Evolutionary conservation across 345 rosid species (phyloP), one percentile per base, ranked within the genome.

Genomic region (Passiflora organensis): DNA sequence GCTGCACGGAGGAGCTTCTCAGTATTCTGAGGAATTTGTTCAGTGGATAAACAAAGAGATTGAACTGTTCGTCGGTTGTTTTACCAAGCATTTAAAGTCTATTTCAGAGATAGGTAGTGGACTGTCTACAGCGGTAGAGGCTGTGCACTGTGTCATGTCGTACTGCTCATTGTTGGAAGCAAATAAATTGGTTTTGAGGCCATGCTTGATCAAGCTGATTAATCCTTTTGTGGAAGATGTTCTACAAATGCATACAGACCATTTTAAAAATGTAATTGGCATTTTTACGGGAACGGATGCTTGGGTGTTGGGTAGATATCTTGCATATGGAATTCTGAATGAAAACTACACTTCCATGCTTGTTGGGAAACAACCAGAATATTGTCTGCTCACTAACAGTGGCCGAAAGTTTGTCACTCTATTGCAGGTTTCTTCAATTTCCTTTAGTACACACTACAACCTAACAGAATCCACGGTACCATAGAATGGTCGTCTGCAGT

Each of bases 231-330:
- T 77, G 75, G 80, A 77, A 64, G 80, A 81, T 49, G 73, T 72
- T 71, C 53, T 84, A 53, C 47, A 42, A 51, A 60, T 64, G 47
- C 77, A 81, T n/a, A 55, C 71, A 48, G 67, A 70, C 39, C 81
- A 84, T 70, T 81, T 68, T 54, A 75, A 69, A 73, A 84, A 84
- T 67, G 85, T 81, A 12, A 66, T 79, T 23, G 41, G 56, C 54
- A 71, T 79, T 51, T 75, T 84, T 37, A 75, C 76, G 24, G 77
- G 69, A 58, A 56, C 68, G 6, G 91, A 84, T 53, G 43, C 72
- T 25, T 84, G 90, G 86, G 64, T 75, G 59, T 68, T 81, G 56
- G 75, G 81, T 43, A 79, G 81, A 71, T 81, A 81, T 65, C 76
- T 71, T 36, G 54, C 75, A 9, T 65, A 81, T 45, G 82, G 71